Evolutionary conservation across 2,329 filamentous ascomycete species (phyloP), one percentile per base, ranked within the genome.

Genomic region (Thelonectria discophora): DNA sequence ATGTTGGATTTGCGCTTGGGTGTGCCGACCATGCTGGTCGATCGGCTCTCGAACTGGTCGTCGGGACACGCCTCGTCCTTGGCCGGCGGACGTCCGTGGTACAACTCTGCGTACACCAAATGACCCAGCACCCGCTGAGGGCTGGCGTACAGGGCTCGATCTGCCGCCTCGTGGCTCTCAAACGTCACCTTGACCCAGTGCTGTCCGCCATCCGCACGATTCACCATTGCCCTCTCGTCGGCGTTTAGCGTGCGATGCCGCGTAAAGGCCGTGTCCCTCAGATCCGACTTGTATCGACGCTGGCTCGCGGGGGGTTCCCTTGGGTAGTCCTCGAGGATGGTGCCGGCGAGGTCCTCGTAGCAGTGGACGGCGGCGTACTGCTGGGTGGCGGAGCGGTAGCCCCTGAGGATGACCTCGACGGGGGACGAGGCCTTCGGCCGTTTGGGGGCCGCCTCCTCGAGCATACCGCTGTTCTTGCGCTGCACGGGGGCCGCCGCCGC

Each of bases 151-250:
- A 89, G 79, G 20, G 91, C 91, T 11, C 86, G 82, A 61, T 91
- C 89, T 18, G 90, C 91, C 2, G 90, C 88, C 67, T 90, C 85
- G 50, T 84, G 82, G 43, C 88, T 91, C 77, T 93, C 91, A 71
- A 93, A 94, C 1, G 91, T 94, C 57, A 94, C 82, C 76, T 93
- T 93, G 70, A 97, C 93, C 94, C 94, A 98, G 80, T 97, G 92
- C 69, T 91, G 86, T 45, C 94, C 94, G 51, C 93, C 91, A 47
- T 90, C 90, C 64, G 92, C 93, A 63, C 85, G 86, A 77, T 94
- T 93, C 72, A 94, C 92, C 75, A 94, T 90, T 55, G 85, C 82
- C 58, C 93, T 87, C 70, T 96, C 92, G 39, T 90, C 89, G 17
- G 85, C 79, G 2, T 89, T 90, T 54, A 97, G 79, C 10, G 86